Percentiles rank a stretch among this genome's conserved stretches.
These are phyloP conservation scores for Pisolithus albus DNA, from an alignment of 768 basidiomycete species.

Conservation along the genomic window DNA sequence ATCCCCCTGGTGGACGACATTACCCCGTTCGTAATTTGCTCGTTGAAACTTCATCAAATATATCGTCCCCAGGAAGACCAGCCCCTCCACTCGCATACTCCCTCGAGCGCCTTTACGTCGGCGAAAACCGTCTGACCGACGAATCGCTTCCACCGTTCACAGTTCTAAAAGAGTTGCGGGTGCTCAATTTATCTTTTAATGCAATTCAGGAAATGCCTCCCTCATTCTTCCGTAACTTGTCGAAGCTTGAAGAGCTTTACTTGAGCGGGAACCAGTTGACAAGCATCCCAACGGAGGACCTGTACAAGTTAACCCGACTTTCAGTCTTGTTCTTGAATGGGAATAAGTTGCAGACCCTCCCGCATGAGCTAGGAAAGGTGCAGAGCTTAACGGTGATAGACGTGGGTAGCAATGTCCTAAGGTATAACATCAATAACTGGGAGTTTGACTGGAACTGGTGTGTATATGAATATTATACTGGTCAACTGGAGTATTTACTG, in stretches of 20 bases:
- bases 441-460: slow-evolving; percentile 99
- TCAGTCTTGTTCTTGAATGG: slow-evolving; percentile 84
- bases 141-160: slow-evolving; percentile 71
- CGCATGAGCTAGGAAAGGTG: slow-evolving; percentile 83
- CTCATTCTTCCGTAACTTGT: slow-evolving; percentile 65
- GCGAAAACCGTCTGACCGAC: slow-evolving; percentile 83
- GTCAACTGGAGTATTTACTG: not conserved
- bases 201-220: slow-evolving; percentile 84
- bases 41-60: slow-evolving; percentile 23
- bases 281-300: slow-evolving; percentile 82
- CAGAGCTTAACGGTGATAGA: slow-evolving; percentile 75
- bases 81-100: slow-evolving; percentile 60
- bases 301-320: slow-evolving; percentile 63
- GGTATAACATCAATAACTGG: slow-evolving; percentile 98
- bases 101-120: slow-evolving; percentile 75
- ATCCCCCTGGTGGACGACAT: slow-evolving; percentile 11
- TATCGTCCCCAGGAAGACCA: slow-evolving; percentile 18
- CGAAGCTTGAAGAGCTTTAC: slow-evolving; percentile 77
- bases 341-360: slow-evolving; percentile 87
- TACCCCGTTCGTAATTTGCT: slow-evolving; percentile 30
- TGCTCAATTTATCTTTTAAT: slow-evolving; percentile 93
- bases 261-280: slow-evolving; percentile 93
- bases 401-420: slow-evolving; percentile 87
- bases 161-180: slow-evolving; percentile 66
- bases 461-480: slow-evolving; percentile 10